These are phyloP conservation scores for Trichoderma arundinaceum DNA, from an alignment of 2,329 filamentous ascomycete species.

Conservation along the genomic window DNA sequence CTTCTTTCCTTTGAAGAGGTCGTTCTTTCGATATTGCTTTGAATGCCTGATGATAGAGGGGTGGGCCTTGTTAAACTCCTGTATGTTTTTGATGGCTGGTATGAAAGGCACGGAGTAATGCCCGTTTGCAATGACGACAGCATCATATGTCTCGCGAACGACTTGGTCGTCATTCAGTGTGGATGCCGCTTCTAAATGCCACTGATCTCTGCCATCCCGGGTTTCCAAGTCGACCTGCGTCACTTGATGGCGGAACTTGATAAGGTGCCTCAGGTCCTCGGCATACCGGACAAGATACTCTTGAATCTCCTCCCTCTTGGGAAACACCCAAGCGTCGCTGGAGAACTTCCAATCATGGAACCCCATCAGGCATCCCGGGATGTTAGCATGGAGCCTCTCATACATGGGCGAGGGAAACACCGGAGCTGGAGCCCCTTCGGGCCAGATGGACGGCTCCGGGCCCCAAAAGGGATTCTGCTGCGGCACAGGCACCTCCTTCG, in stretches of 20 bases:
- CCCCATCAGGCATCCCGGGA: conserved; percentile 79
- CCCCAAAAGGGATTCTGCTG: conserved; percentile 69
- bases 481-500: conserved; percentile 62
- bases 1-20: conserved; percentile 69
- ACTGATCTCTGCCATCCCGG: conserved; percentile 52
- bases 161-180: conserved; percentile 49
- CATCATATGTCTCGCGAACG: conserved; percentile 66
- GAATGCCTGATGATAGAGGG: conserved; percentile 72
- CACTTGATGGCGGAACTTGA: conserved; percentile 75
- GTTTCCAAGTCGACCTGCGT: conserved; percentile 55
- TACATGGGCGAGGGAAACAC: conserved; percentile 86
- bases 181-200: conserved; percentile 64
- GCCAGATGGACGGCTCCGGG: conserved; percentile 67
- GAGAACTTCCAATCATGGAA: conserved; percentile 75
- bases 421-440: conserved; percentile 49
- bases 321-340: conserved; percentile 71
- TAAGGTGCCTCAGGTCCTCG: conserved; percentile 66
- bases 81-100: conserved; percentile 65
- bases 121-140: conserved; percentile 75
- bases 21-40: conserved; percentile 75
- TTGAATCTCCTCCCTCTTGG: conserved; percentile 71
- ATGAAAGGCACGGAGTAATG: conserved; percentile 75
- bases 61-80: conserved; percentile 62
- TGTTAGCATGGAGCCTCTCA: conserved; percentile 82
- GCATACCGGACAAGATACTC: conserved; percentile 77